Percentiles rank a stretch among this genome's conserved stretches.
Evolutionary conservation across 176 grass and related monocot genomes (phyloP).

Genomic region (Lolium rigidum): DNA sequence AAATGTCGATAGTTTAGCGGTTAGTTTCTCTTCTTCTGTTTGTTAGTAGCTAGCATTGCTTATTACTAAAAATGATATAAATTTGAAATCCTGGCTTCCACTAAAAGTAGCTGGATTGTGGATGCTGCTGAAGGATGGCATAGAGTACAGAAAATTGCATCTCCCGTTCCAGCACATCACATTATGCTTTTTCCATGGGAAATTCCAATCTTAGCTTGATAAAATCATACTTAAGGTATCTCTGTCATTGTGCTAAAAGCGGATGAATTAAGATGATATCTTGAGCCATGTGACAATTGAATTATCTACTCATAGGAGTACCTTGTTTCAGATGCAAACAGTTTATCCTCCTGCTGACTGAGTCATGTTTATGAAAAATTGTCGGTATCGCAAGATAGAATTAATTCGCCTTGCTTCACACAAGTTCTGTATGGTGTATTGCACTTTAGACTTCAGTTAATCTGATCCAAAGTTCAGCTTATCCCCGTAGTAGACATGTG

Average conservation of each 20-base stretch:
- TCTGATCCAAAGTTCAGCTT: not conserved
- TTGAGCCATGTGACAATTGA: not conserved
- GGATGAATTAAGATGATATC: not conserved
- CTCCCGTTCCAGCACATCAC: not conserved
- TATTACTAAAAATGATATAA: not conserved
- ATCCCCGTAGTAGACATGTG: not conserved
- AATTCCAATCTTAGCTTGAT: conserved; percentile 7
- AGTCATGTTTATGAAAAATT: conserved; percentile 1
- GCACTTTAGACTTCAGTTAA: not conserved
- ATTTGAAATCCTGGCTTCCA: conserved; percentile 23
- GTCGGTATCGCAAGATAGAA: conserved; percentile 1
- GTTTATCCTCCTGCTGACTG: not conserved
- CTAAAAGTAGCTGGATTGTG: not conserved
- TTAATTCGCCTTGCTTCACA: not conserved
- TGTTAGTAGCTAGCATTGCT: conserved; percentile 29
- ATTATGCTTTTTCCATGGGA: not conserved
- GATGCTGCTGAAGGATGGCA: not conserved
- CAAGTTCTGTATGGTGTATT: conserved; percentile 1
- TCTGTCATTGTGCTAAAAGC: not conserved
- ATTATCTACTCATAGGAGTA: not conserved
- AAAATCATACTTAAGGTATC: not conserved
- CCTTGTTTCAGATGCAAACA: not conserved
- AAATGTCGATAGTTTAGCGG: conserved; percentile 67
- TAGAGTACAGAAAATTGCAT: conserved; percentile 2
- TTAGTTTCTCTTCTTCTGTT: conserved; percentile 50